A percentile compares a stretch with the other conserved stretches of the same genome.
Conservation (phyloP, 495 filamentous ascomycete genomes). For the Neurospora discreta region DNA sequence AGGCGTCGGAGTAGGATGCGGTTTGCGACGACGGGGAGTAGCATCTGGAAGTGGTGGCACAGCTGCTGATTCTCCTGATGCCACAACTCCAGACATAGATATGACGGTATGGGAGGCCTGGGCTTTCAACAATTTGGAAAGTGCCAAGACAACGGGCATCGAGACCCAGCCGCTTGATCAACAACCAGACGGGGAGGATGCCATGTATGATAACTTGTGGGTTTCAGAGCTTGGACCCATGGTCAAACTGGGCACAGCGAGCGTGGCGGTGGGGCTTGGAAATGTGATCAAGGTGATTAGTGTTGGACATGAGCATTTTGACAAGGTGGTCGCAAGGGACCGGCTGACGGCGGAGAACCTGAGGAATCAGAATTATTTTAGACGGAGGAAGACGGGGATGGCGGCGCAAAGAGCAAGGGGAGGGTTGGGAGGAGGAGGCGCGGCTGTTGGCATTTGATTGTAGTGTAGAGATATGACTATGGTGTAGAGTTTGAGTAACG, state of each 20-base stretch:
- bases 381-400: constrained; percentile 17
- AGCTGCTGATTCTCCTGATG: neutral
- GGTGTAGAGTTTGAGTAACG: neutral
- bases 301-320: constrained; percentile 51
- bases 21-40: constrained; percentile 14
- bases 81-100: constrained; percentile 7
- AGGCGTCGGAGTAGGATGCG: constrained; percentile 2
- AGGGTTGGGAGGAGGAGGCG: constrained; percentile 1
- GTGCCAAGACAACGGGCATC: constrained; percentile 17
- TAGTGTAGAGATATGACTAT: neutral
- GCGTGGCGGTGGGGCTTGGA: constrained; percentile 54
- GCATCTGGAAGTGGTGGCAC: neutral
- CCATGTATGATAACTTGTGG: constrained; percentile 33
- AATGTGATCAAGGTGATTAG: constrained; percentile 56
- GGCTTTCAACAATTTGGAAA: constrained; percentile 40
- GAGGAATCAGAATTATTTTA: constrained; percentile 18
- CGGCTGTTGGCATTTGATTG: neutral
- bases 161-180: constrained; percentile 28
- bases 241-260: constrained; percentile 41
- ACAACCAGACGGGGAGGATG: constrained; percentile 8
- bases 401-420: neutral
- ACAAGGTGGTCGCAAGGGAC: constrained; percentile 14
- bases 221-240: constrained; percentile 51
- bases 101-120: constrained; percentile 53
- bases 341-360: constrained; percentile 17